Evolutionary conservation across 1,284 basidiomycete species (phyloP).

Genomic region (Cryptococcus sp.): DNA sequence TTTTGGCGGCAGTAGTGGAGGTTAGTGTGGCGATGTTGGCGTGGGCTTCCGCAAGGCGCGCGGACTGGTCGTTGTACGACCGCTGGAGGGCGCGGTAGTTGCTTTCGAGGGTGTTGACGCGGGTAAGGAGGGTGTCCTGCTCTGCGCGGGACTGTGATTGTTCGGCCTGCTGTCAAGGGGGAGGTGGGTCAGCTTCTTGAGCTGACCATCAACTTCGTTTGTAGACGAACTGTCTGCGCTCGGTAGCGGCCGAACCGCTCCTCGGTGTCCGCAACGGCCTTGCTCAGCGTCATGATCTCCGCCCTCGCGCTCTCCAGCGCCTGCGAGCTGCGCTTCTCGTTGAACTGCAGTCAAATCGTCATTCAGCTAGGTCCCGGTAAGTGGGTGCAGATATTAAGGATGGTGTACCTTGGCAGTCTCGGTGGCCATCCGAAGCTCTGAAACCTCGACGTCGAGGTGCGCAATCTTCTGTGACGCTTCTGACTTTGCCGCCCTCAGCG

Average conservation of each 20-base stretch:
- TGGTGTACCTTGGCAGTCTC: constrained; percentile 41
- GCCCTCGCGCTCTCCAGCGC: constrained; percentile 36
- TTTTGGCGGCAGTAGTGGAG: constrained; percentile 40
- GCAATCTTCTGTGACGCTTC: constrained; percentile 62
- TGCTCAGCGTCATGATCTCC: constrained; percentile 36
- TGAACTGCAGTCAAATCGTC: constrained; percentile 30
- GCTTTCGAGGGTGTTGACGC: constrained; percentile 31
- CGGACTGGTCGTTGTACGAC: constrained; percentile 41
- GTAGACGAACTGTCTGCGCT: constrained; percentile 42
- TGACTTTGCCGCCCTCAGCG: constrained; percentile 35
- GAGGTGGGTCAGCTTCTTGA: too few species aligned
- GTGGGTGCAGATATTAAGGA: background rate
- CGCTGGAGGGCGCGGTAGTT: constrained; percentile 34
- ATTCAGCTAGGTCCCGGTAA: background rate
- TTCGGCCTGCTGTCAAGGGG: constrained; percentile 34
- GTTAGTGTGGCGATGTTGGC: constrained; percentile 45
- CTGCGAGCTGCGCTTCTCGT: constrained; percentile 37
- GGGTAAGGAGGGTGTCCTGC: constrained; percentile 32
- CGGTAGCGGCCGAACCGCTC: constrained; percentile 42
- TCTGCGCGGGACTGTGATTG: constrained; percentile 34
- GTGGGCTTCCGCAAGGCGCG: constrained; percentile 40
- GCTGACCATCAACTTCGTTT: too few species aligned
- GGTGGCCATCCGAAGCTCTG: constrained; percentile 73
- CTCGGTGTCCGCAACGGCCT: constrained; percentile 37
- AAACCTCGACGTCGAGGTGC: constrained; percentile 77